Evolutionary conservation across 2,329 filamentous ascomycete genomes (phyloP).

Genomic region (Pyricularia pennisetigena): DNA sequence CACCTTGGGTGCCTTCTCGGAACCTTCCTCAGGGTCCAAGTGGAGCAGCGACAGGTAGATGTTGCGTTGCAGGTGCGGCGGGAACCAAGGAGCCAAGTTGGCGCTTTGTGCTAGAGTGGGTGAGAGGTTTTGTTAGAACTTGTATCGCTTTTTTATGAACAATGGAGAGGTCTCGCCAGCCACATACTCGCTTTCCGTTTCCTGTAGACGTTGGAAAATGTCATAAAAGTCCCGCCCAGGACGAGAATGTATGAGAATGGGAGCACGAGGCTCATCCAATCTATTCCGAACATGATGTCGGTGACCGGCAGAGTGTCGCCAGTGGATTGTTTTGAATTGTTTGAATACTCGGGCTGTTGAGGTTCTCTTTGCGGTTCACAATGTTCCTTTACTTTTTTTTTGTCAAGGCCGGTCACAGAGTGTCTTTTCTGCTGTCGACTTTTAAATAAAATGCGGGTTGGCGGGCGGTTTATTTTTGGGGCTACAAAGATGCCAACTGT

Average conservation of each 20-base stretch:
- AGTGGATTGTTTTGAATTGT: neutral
- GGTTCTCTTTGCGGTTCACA: neutral
- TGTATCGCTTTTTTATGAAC: neutral
- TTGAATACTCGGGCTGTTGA: neutral
- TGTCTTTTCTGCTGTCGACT: neutral
- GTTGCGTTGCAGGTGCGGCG: conserved; percentile 80
- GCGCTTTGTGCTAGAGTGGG: conserved; percentile 56
- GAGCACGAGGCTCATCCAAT: conserved; percentile 79
- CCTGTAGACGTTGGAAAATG: conserved; percentile 87
- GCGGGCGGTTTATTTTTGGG: neutral
- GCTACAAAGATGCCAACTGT: neutral
- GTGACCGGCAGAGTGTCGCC: neutral
- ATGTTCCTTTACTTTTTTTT: neutral
- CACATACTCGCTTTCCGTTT: conserved; percentile 75
- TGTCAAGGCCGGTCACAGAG: neutral
- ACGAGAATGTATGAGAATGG: conserved; percentile 86
- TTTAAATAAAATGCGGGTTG: neutral
- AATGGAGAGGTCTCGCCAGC: neutral
- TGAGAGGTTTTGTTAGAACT: neutral
- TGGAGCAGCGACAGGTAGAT: conserved; percentile 91
- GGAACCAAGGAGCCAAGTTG: conserved; percentile 90
- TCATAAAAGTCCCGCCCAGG: conserved; percentile 77
- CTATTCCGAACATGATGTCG: conserved; percentile 40
- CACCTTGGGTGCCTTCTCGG: conserved; percentile 56
- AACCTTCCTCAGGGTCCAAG: conserved; percentile 45